Evolutionary conservation across 106 monocot genomes (phyloP).

Genomic region (Iris macrosiphon): DNA sequence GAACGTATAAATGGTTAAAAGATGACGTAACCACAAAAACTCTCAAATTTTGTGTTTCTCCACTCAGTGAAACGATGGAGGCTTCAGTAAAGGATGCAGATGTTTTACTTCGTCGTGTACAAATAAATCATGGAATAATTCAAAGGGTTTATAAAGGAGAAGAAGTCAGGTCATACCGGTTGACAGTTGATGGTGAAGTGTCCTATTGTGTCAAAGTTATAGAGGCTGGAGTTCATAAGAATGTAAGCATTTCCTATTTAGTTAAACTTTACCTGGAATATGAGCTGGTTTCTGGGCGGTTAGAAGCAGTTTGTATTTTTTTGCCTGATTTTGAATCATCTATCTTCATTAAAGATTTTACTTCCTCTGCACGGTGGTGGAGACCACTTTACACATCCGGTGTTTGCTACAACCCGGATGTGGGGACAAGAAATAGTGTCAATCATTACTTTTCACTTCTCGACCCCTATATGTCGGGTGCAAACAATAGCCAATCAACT

Average conservation of each 20-base stretch:
- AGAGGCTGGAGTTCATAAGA: conserved; percentile 43
- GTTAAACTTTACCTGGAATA: neutral
- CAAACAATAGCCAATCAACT: too few relatives aligned
- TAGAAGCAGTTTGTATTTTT: neutral
- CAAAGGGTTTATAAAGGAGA: conserved; percentile 36
- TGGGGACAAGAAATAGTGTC: too few relatives aligned
- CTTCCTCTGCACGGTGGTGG: too few relatives aligned
- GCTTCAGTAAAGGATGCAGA: conserved; percentile 57
- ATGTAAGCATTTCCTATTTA: conserved; percentile 38
- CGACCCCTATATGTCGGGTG: too few relatives aligned
- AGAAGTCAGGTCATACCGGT: conserved; percentile 28
- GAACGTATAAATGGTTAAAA: conserved; percentile 90
- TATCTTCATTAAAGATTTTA: too few relatives aligned
- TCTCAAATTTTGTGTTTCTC: conserved; percentile 36
- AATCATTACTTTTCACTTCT: too few relatives aligned
- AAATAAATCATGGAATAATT: conserved; percentile 33
- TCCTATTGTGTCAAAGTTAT: conserved; percentile 42
- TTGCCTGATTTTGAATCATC: too few relatives aligned
- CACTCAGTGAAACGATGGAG: conserved; percentile 29
- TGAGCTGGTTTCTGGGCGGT: neutral
- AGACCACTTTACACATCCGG: too few relatives aligned
- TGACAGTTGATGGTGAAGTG: conserved; percentile 16
- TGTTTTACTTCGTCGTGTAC: conserved; percentile 36
- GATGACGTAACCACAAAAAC: conserved; percentile 54
- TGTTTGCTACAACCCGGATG: too few relatives aligned